phyloP scores from a whole-genome alignment of 2,329 filamentous ascomycete species.

The Raffaelea albimanens region DNA sequence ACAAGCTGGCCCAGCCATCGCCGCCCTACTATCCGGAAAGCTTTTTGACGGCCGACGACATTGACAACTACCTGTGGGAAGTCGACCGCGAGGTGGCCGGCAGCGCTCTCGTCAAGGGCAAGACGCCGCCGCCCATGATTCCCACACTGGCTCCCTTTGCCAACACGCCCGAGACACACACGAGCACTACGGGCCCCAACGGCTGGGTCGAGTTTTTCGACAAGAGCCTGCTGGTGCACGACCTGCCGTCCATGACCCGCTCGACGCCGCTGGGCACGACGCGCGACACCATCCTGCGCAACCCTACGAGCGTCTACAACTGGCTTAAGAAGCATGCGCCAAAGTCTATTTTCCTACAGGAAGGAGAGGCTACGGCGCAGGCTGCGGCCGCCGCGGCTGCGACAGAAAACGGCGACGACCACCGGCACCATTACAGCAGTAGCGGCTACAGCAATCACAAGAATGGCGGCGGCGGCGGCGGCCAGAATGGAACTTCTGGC shows the following conservation, averaged over 20 bases:
- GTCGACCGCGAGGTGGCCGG: slow-evolving; percentile 44
- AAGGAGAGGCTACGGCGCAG: slow-evolving; percentile 43
- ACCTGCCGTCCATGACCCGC: slow-evolving; percentile 24
- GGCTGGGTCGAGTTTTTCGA: slow-evolving; percentile 25
- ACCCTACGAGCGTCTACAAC: slow-evolving; percentile 89
- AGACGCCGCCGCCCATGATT: slow-evolving; percentile 23
- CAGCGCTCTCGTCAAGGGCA: slow-evolving; percentile 25
- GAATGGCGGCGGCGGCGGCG: slow-evolving; percentile 25
- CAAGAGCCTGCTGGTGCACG: slow-evolving; percentile 25
- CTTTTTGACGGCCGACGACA: slow-evolving; percentile 60
- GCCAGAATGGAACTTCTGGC: slow-evolving; percentile 4
- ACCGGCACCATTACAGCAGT: slow-evolving; percentile 10
- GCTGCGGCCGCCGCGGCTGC: slow-evolving; percentile 11
- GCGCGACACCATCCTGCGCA: slow-evolving; percentile 51
- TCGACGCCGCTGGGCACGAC: slow-evolving; percentile 24
- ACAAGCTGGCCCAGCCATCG: slow-evolving; percentile 1
- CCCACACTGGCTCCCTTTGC: slow-evolving; percentile 43
- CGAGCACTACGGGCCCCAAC: not conserved
- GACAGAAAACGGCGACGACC: slow-evolving; percentile 4
- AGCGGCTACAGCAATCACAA: slow-evolving; percentile 20
- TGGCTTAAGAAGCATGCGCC: slow-evolving; percentile 84
- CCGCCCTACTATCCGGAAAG: slow-evolving; percentile 39
- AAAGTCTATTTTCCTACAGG: slow-evolving; percentile 68
- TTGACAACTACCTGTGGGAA: slow-evolving; percentile 64
- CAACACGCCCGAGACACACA: slow-evolving; percentile 20